Base-by-base conservation (phyloP, 768 basidiomycete species). In the Boletus speciosus region DNA sequence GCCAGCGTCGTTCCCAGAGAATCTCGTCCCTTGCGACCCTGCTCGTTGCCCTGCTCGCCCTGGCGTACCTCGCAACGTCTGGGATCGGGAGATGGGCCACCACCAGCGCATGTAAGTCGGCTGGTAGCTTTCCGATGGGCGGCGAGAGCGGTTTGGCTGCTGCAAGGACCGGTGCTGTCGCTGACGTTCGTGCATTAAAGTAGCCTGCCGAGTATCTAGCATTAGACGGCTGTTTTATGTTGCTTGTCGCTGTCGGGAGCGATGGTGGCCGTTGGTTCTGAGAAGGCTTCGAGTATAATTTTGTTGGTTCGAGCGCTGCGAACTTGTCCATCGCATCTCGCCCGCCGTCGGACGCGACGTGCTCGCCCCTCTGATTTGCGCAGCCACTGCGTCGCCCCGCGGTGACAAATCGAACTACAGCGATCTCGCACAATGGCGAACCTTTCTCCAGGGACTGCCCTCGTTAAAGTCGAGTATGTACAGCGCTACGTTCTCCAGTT, bases 1-100 rank as follows among this genome's bases (percentile, higher is more conserved):
- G 71, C 82, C 90, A 93, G 43, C 89, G 80, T 1, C 66, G 63
- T 63, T 88, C 80, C 96, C 96, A 99, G 8, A 91, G 71, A 5
- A 73, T 71, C 49, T 97, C 93, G 54, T 90, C 84, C n/a, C 76
- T 71, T 3, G 80, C 78, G 25, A 95, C 73, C 3, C 75, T 73
- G 14, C 82, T 77, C 15, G 89, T 77, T 29, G 88, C 81, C 51
- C 84, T 80, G 50, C 79, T 89, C 38, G 76, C 78, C 43, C 83
- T 78, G 6, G 86, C 83, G 61, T 95, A 91, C 0, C 83, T 77
- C 2, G 90, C 84, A 21, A 97, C 68, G 68, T 96, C 93, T 16
- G 88, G 83, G 16, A 98, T 71, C 7, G 93, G 85, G 25, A 95
- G 76, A 66, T 83, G 80, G 3, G 79, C 73, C 57, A 97, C 76